phyloP scores from a whole-genome alignment of 129 eudicot genomes.

The Chrysanthemum seticuspe region DNA sequence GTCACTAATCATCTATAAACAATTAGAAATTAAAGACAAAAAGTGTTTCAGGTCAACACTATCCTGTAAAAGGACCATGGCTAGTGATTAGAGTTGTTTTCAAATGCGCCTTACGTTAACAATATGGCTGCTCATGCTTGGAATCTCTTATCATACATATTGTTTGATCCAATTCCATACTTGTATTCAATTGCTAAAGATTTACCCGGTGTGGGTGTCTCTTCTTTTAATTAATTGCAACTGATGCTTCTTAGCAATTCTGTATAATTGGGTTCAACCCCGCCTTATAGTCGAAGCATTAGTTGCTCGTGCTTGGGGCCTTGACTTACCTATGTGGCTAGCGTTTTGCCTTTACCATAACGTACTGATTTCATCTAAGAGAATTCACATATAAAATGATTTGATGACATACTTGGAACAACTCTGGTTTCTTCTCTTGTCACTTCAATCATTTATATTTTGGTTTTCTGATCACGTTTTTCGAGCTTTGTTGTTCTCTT shows the following conservation, averaged over 20 bases:
- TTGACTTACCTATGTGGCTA: too few relatives aligned
- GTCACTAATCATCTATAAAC: too few relatives aligned
- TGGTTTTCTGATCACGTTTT: not conserved
- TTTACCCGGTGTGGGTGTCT: not conserved
- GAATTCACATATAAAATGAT: not conserved
- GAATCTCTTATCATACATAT: too few relatives aligned
- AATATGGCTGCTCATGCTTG: too few relatives aligned
- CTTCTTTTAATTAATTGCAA: not conserved
- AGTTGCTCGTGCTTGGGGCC: too few relatives aligned
- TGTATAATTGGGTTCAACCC: not conserved
- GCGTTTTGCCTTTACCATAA: not conserved
- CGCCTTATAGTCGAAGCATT: not conserved
- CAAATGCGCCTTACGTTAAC: too few relatives aligned
- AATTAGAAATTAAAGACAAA: too few relatives aligned
- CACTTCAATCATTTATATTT: not conserved
- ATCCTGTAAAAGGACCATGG: too few relatives aligned
- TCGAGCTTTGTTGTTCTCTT: not conserved
- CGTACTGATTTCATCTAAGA: not conserved
- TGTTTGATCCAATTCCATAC: too few relatives aligned
- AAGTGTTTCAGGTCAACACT: too few relatives aligned
- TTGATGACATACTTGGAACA: not conserved
- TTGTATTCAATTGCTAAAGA: not conserved
- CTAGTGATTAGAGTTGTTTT: too few relatives aligned
- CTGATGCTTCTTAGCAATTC: slow-evolving; percentile 6
- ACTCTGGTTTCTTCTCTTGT: not conserved